These are phyloP conservation scores for Russula brevipes DNA, from an alignment of 768 basidiomycete species.

Conservation along the genomic window DNA sequence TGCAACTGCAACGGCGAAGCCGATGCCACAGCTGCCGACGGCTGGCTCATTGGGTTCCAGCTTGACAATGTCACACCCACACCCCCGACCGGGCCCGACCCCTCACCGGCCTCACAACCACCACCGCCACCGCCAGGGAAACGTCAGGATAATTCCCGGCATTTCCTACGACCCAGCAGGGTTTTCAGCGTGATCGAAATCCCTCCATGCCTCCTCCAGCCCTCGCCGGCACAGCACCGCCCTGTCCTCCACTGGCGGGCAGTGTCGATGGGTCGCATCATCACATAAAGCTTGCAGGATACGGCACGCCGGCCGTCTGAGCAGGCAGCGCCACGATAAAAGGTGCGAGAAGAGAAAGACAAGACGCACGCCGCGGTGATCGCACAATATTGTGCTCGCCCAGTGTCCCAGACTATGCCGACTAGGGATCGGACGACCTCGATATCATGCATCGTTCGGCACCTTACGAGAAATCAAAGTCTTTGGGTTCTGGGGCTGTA, in stretches of 20 bases:
- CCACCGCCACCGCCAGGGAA: background rate
- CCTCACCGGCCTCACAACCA: background rate
- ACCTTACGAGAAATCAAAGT: too few relatives aligned
- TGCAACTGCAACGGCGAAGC: constrained; percentile 12
- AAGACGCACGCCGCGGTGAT: too few relatives aligned
- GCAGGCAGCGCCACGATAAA: too few relatives aligned
- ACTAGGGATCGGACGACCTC: too few relatives aligned
- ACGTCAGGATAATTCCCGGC: background rate
- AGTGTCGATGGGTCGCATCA: background rate
- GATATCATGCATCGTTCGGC: too few relatives aligned
- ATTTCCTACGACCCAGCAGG: constrained; percentile 5
- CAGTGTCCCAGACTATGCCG: too few relatives aligned
- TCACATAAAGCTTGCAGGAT: too few relatives aligned
- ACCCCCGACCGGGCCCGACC: background rate
- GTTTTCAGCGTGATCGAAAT: background rate
- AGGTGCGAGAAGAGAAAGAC: too few relatives aligned
- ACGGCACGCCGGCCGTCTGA: too few relatives aligned
- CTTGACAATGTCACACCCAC: background rate
- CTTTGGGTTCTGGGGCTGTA: too few relatives aligned
- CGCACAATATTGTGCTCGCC: too few relatives aligned
- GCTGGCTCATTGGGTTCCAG: background rate
- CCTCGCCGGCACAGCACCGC: background rate
- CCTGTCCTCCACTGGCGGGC: background rate
- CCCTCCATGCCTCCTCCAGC: background rate
- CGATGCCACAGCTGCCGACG: background rate